These are phyloP conservation scores for Schrenkiella parvula DNA, from an alignment of 345 rosid species.

Conservation along the genomic window DNA sequence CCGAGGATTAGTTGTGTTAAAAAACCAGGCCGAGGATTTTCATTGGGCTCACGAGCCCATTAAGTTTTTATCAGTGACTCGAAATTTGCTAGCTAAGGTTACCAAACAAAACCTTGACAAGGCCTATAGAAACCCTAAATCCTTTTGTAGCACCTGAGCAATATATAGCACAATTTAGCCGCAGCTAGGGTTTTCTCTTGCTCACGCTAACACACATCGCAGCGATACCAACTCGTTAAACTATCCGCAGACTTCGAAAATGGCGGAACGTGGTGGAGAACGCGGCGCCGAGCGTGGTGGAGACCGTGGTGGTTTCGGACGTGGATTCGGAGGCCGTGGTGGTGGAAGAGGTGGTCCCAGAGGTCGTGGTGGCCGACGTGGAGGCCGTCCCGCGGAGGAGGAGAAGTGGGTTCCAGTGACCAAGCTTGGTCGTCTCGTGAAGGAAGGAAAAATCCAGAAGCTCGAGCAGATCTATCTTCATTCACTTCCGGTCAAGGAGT, in stretches of 20 bases:
- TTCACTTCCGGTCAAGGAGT: conserved; percentile 85
- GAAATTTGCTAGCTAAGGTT: background rate
- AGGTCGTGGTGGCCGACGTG: conserved; percentile 64
- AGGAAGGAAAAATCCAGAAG: conserved; percentile 39
- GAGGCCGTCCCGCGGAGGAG: conserved; percentile 57
- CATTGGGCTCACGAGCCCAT: background rate
- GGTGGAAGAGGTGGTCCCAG: conserved; percentile 38
- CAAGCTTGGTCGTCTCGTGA: conserved; percentile 83
- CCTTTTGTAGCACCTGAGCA: background rate
- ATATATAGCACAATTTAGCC: conserved; percentile 11
- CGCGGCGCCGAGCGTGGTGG: conserved; percentile 32
- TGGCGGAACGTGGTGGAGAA: conserved; percentile 36
- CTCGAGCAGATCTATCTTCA: conserved; percentile 80
- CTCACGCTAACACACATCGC: background rate
- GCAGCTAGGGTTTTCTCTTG: background rate
- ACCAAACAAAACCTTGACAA: background rate
- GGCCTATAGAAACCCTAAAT: conserved; percentile 30
- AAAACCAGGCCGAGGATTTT: background rate
- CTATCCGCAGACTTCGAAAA: background rate
- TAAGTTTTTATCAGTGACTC: background rate
- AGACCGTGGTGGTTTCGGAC: conserved; percentile 61
- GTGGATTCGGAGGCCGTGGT: conserved; percentile 62
- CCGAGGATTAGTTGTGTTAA: background rate
- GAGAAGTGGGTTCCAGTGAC: conserved; percentile 89
- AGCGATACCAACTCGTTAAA: background rate